A percentile compares a stretch with the other conserved stretches of the same genome.
phyloP scores from a whole-genome alignment of 257 asterid species.

The Fraxinus excelsior region DNA sequence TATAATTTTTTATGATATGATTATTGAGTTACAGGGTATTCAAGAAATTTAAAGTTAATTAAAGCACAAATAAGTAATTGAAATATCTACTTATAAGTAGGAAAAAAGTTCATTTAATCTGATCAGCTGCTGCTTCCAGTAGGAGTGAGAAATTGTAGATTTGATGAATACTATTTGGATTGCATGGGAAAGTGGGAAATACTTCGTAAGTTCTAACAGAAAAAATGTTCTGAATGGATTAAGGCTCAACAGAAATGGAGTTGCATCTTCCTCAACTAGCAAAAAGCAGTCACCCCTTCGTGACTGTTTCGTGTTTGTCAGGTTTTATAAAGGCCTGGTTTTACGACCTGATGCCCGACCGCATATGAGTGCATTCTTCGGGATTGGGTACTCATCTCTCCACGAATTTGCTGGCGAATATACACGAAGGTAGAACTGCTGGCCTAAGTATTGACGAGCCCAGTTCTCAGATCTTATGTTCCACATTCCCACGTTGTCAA shows the following conservation, averaged over 20 bases:
- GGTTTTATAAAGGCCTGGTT: conserved; percentile 1
- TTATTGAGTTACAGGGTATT: too few relatives aligned
- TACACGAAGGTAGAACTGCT: conserved; percentile 49
- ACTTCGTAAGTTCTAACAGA: neutral
- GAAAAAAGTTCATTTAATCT: neutral
- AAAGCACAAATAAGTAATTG: neutral
- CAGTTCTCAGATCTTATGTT: conserved; percentile 47
- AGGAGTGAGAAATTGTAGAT: too few relatives aligned
- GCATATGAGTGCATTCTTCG: conserved; percentile 45
- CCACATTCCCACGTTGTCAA: conserved; percentile 62
- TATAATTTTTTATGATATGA: too few relatives aligned
- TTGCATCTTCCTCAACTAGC: neutral
- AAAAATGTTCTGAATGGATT: neutral
- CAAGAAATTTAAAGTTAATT: neutral
- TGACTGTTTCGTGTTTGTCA: conserved; percentile 12
- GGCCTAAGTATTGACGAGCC: conserved; percentile 52
- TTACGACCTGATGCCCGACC: conserved; percentile 45
- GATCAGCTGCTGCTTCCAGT: neutral
- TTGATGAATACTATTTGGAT: too few relatives aligned
- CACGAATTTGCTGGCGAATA: conserved; percentile 41
- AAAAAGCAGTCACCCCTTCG: conserved; percentile 18
- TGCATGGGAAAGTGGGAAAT: neutral
- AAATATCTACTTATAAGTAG: neutral
- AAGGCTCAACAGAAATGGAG: neutral
- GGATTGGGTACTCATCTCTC: conserved; percentile 53